phyloP scores from a whole-genome alignment of 805 yeast genomes.

The Wickerhamomyces kurtzmanii region DNA sequence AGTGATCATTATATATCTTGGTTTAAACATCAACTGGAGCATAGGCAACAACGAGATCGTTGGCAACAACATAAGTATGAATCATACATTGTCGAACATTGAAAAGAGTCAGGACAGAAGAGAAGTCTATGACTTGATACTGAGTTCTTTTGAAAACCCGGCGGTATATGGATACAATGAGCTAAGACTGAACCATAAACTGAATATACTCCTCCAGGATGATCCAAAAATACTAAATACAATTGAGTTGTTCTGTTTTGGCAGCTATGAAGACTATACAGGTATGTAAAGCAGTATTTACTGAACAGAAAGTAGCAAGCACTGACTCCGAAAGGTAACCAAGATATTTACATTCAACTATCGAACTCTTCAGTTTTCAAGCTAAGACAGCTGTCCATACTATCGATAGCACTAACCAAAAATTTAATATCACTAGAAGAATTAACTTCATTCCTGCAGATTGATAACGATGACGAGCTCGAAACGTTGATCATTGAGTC shows the following conservation, averaged over 20 bases:
- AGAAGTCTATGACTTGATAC: slow-evolving; percentile 1
- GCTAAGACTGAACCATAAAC: slow-evolving; percentile 5
- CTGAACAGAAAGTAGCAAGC: too few species aligned
- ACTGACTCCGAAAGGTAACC: background rate
- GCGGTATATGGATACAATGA: slow-evolving; percentile 15
- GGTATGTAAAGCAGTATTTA: too few species aligned
- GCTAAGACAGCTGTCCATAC: slow-evolving; percentile 11
- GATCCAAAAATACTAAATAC: slow-evolving; percentile 10
- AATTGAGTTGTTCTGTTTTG: slow-evolving; percentile 16
- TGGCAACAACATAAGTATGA: too few species aligned
- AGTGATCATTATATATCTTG: background rate
- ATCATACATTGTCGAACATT: too few species aligned
- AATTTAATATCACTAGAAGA: slow-evolving; percentile 7
- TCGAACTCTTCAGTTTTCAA: slow-evolving; percentile 8
- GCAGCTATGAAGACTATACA: slow-evolving; percentile 10
- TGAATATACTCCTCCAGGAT: slow-evolving; percentile 1
- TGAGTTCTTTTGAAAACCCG: slow-evolving; percentile 7
- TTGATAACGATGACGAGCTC: slow-evolving; percentile 5
- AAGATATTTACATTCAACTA: slow-evolving; percentile 6
- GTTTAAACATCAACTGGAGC: too few species aligned
- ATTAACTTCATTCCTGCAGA: slow-evolving; percentile 3
- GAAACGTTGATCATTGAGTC: slow-evolving; percentile 14
- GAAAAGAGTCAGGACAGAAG: too few species aligned
- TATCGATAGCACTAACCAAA: slow-evolving; percentile 9
- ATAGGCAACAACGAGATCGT: too few species aligned